phyloP scores from a whole-genome alignment of 108 stramenopile genomes.

The Seminavis robusta region DNA sequence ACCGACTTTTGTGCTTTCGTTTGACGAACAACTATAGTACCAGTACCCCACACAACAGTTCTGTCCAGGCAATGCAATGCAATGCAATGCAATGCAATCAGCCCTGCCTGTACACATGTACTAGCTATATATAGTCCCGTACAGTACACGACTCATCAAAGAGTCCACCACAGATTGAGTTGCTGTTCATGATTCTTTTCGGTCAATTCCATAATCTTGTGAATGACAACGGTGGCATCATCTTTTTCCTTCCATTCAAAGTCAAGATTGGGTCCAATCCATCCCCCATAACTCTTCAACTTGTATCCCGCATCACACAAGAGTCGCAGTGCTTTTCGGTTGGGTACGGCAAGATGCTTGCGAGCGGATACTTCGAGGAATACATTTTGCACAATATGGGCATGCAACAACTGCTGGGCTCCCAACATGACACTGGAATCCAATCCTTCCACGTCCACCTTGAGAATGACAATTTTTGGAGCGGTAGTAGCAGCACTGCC shows the following conservation, averaged over 20 bases:
- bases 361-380: constrained; percentile 19
- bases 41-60: no score
- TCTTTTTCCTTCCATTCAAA: not conserved
- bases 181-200: no score
- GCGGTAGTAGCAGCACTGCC: not conserved
- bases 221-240: no score
- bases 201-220: no score
- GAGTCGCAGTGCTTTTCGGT: not conserved
- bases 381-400: constrained; percentile 18
- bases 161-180: no score
- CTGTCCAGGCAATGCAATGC: no score
- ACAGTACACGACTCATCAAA: no score
- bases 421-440: constrained; percentile 24
- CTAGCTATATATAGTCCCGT: no score
- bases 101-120: no score
- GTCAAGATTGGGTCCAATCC: not conserved
- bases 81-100: no score
- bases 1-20: no score
- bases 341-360: not conserved
- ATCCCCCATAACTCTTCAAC: not conserved
- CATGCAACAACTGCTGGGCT: constrained; percentile 23
- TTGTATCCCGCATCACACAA: not conserved
- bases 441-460: constrained; percentile 38
- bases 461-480: constrained; percentile 22
- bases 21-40: no score